Evolutionary conservation across 768 basidiomycete species (phyloP), one percentile per base, ranked within the genome.

Genomic region (Amyloporia xantha): DNA sequence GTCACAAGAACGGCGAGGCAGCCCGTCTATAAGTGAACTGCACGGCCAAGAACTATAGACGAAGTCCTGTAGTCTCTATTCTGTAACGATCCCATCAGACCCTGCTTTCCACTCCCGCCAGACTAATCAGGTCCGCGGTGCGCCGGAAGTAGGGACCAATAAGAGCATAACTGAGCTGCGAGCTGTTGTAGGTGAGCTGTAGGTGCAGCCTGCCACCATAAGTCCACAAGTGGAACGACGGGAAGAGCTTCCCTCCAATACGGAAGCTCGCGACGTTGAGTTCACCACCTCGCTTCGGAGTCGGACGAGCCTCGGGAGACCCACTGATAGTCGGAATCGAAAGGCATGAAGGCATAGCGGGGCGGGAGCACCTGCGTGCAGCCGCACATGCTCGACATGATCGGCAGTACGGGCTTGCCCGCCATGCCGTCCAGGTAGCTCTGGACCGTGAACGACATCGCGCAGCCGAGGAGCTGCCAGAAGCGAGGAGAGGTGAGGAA

Each of bases 311-410:
- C 10, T n/a, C 33, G n/a, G 9, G 10, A 9, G 10, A n/a, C n/a
- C 10, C 9, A n/a, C n/a, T n/a, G n/a, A 19, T 6, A 19, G 19
- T 19, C 17, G 12, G 17, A 6, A 7, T 17, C 9, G 7, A 20
- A 7, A 7, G 9, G 7, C 30, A 17, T n/a, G 5, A 45, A 9
- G 11, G 44, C 20, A 10, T 45, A 36, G 30, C 44, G 30, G 15
- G 19, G 21, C 12, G 46, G 46, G 11, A 47, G 46, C 13, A 47
- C 24, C 33, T 24, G 37, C 21, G 33, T 38, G 13, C 28, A 13
- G 25, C 39, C 46, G 46, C 46, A 35, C 21, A 47, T 25, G 37
- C 46, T 47, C 36, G 23, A 38, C 23, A 47, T 39, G 46, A 24
- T 23, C 21, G 46, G 46, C 25, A 47, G 7, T 12, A 26, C 15